Conservation (phyloP, 2,329 filamentous ascomycete species). For the Phialophora expanda region DNA sequence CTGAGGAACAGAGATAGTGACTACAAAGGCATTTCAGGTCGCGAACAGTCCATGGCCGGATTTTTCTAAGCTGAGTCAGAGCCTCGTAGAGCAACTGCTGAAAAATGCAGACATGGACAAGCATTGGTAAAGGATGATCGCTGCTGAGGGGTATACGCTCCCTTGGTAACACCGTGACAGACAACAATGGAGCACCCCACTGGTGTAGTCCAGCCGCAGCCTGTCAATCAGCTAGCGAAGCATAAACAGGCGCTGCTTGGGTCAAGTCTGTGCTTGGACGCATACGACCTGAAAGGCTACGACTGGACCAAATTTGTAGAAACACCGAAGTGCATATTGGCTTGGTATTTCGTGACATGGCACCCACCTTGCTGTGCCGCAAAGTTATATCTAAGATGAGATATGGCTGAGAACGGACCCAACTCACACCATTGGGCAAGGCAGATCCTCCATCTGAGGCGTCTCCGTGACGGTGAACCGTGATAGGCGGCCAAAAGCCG, state of each 20-base stretch:
- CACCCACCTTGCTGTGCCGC: not conserved
- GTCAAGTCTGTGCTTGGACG: constrained; percentile 5
- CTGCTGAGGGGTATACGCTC: not conserved
- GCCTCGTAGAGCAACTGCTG: constrained; percentile 12
- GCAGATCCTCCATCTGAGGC: constrained; percentile 7
- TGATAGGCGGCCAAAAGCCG: constrained; percentile 15
- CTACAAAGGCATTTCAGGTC: constrained; percentile 11
- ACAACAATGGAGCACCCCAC: constrained; percentile 3
- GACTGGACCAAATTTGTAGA: constrained; percentile 5
- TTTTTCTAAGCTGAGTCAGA: constrained; percentile 25
- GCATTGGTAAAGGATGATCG: constrained; percentile 5
- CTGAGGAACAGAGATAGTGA: constrained; percentile 1
- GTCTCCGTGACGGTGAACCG: not conserved
- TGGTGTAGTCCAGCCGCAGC: constrained; percentile 6
- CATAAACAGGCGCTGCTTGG: not conserved
- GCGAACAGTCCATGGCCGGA: constrained; percentile 7
- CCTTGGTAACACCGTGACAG: constrained; percentile 5
- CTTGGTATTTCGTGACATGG: constrained; percentile 4
- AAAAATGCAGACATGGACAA: not conserved
- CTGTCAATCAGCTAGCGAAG: constrained; percentile 12
- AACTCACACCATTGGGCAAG: not conserved
- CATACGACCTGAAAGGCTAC: constrained; percentile 15
- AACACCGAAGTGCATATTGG: not conserved
- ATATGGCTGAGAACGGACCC: not conserved
- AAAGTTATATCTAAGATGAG: not conserved